Evolutionary conservation across 2,329 filamentous ascomycete genomes (phyloP), one percentile per base, ranked within the genome.

Genomic region (Colletotrichum sp.): DNA sequence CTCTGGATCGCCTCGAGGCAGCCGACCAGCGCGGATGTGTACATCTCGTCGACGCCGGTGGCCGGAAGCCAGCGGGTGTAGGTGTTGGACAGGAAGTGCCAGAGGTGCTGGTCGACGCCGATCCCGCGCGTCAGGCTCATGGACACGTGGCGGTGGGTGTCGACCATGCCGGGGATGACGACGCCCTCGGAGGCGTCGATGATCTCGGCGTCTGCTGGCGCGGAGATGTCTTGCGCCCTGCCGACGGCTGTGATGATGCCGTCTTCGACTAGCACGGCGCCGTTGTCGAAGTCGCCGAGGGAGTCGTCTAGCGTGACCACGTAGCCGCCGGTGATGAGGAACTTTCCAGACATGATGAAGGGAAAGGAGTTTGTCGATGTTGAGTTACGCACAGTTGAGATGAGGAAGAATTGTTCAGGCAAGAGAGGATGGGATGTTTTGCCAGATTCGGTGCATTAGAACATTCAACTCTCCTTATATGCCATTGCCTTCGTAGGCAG

Each of bases 361-460:
- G n/a, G 10, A 3, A 21, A 8, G 44, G 0, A 24, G 44, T 3
- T 52, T 52, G 10, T 49, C 3, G 18, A 49, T n/a, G 39, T n/a
- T 49, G 2, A 0, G 44, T 12, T 21, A 12, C 10, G 9, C 18
- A 7, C 9, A 52, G n/a, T 52, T 21, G 44, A 52, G 44, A 52
- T 21, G 2, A 1, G 44, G 44, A 6, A n/a, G 18, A 21, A 1
- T 49, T 1, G n/a, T 10, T 49, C 0, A 49, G n/a, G 2, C 0
- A 10, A 49, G 5, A 12, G 44, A 21, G 44, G n/a, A 13, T 21
- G 44, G 15, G 44, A 52, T 52, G 44, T 52, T 21, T 52, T 13
- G 44, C 10, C 10, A 3, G n/a, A 21, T 24, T 13, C 1, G n/a
- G n/a, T 52, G 44, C n/a, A n/a, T 49, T 21, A 6, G 15, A 21